Conservation (phyloP, 1,139 yeast genomes). For the Nakaseomyces kungkrabaensis region DNA sequence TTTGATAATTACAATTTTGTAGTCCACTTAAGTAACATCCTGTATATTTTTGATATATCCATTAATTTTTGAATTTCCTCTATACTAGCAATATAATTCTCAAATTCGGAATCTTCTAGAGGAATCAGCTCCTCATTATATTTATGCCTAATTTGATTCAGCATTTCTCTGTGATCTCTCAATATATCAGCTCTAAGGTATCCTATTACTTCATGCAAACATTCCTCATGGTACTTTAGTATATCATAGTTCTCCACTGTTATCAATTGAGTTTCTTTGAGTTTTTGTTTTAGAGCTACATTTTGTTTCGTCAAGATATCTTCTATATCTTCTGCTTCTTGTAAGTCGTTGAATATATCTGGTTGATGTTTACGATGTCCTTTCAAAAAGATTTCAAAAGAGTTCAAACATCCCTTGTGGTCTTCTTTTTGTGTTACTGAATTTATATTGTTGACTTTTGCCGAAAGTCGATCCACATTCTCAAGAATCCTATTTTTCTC, state of each 20-base stretch:
- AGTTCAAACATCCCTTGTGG: not conserved
- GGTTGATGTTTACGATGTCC: not conserved
- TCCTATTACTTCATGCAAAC: constrained; percentile 14
- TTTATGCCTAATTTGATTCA: constrained; percentile 9
- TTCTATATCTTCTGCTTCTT: constrained; percentile 4
- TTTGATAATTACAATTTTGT: not conserved
- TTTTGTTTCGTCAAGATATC: constrained; percentile 13
- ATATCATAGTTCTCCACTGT: constrained; percentile 12
- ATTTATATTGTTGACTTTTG: constrained; percentile 7
- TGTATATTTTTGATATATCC: constrained; percentile 17
- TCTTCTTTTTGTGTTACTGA: not conserved
- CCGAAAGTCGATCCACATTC: constrained; percentile 16
- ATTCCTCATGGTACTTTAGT: constrained; percentile 18
- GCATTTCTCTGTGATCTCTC: constrained; percentile 10
- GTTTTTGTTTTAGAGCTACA: constrained; percentile 8
- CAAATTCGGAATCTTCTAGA: constrained; percentile 20
- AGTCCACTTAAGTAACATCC: constrained; percentile 9
- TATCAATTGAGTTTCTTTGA: constrained; percentile 7
- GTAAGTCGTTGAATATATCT: not conserved
- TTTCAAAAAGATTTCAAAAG: not conserved
- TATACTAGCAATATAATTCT: constrained; percentile 14
- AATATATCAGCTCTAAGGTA: constrained; percentile 17
- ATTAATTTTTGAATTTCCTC: constrained; percentile 16
- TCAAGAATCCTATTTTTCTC: constrained; percentile 15
- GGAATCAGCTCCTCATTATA: constrained; percentile 11